A percentile compares a stretch with the other conserved stretches of the same genome.
These are phyloP conservation scores for Elsinoe australis DNA, from an alignment of 2,329 filamentous ascomycete genomes.

Conservation along the genomic window DNA sequence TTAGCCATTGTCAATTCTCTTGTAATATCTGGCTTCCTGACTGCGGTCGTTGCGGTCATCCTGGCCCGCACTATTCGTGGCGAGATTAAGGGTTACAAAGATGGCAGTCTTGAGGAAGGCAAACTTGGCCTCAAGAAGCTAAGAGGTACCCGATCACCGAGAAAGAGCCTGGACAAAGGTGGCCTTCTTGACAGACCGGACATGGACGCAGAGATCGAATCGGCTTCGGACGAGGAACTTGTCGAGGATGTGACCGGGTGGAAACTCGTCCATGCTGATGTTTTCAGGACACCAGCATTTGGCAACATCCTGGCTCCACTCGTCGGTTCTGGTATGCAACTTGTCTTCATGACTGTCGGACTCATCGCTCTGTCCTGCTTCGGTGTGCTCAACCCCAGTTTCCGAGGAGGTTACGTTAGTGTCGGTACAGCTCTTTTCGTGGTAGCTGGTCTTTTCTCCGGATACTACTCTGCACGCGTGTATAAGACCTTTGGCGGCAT, in stretches of 20 bases:
- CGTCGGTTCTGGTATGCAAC: conserved; percentile 77
- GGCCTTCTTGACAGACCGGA: conserved; percentile 56
- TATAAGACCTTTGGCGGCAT: conserved; percentile 76
- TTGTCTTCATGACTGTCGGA: conserved; percentile 72
- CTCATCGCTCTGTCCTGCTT: conserved; percentile 56
- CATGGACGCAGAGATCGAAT: conserved; percentile 44
- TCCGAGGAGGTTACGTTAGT: conserved; percentile 82
- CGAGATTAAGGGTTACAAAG: conserved; percentile 68
- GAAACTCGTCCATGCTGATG: conserved; percentile 83
- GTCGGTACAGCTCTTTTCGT: conserved; percentile 77
- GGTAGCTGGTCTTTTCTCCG: conserved; percentile 74
- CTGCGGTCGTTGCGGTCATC: conserved; percentile 72
- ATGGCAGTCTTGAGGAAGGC: conserved; percentile 58
- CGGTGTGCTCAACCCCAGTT: conserved; percentile 75
- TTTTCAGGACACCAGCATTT: conserved; percentile 66
- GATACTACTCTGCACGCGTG: conserved; percentile 76
- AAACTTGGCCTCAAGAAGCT: conserved; percentile 50
- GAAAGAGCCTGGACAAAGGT: conserved; percentile 46
- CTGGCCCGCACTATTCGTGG: conserved; percentile 68
- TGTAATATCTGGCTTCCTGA: conserved; percentile 71
- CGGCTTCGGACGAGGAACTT: conserved; percentile 58
- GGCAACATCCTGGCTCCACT: conserved; percentile 70
- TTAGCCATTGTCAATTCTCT: conserved; percentile 81
- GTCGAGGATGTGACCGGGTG: conserved; percentile 77
- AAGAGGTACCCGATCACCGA: conserved; percentile 38